Evolutionary conservation across 768 basidiomycete genomes (phyloP).

Genomic region (Megacollybia marginata): DNA sequence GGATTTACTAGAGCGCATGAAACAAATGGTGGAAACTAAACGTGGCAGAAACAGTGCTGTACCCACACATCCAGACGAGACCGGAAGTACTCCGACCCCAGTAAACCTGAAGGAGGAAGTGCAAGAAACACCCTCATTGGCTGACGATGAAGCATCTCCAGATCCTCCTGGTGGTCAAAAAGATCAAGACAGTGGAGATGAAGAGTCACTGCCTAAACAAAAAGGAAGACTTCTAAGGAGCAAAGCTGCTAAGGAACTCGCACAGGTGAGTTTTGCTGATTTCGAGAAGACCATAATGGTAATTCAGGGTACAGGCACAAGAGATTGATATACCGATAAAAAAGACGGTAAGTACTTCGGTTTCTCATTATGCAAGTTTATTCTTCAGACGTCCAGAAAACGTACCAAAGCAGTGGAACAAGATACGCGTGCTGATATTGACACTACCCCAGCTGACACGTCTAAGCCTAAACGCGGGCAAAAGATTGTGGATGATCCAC

Average conservation of each 20-base stretch:
- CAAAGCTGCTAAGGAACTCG: background rate
- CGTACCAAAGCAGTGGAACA: too few relatives aligned
- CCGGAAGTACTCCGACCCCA: background rate
- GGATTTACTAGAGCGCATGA: constrained; percentile 39
- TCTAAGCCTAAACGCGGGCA: too few relatives aligned
- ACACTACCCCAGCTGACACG: too few relatives aligned
- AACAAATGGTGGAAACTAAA: constrained; percentile 40
- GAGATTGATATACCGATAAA: too few relatives aligned
- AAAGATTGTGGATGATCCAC: background rate
- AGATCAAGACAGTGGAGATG: background rate
- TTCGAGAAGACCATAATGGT: background rate
- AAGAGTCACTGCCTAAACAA: background rate
- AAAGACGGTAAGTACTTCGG: too few relatives aligned
- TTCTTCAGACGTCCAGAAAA: too few relatives aligned
- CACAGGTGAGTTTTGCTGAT: background rate
- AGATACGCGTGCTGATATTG: too few relatives aligned
- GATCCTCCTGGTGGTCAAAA: background rate
- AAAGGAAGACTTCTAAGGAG: background rate
- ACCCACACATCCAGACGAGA: background rate
- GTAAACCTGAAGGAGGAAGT: background rate
- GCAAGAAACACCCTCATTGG: constrained; percentile 7
- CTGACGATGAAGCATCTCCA: constrained; percentile 8
- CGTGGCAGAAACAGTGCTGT: constrained; percentile 24
- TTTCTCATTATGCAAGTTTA: too few relatives aligned
- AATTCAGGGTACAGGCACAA: background rate